Evolutionary conservation across 257 asterid genomes (phyloP).

Genomic region (Schizonepeta tenuifolia): DNA sequence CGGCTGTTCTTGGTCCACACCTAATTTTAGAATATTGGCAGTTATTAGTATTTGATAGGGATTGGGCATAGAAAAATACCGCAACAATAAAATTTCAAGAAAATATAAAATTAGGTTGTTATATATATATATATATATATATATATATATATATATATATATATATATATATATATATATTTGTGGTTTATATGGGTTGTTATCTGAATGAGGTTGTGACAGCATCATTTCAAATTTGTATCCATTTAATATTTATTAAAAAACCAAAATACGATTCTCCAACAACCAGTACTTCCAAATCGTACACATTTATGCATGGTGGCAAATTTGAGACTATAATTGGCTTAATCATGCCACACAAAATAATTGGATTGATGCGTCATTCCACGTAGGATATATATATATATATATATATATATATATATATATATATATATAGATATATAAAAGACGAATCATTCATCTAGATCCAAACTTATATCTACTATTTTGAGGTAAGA

Average conservation of each 20-base stretch:
- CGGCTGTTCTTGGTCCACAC: background rate
- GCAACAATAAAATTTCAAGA: background rate
- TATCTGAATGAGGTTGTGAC: slow-evolving; percentile 6
- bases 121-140: too few relatives aligned
- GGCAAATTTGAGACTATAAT: slow-evolving; percentile 1
- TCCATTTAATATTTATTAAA: background rate
- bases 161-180: too few relatives aligned
- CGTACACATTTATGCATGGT: too few relatives aligned
- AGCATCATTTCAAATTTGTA: background rate
- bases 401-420: too few relatives aligned
- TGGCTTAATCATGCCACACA: background rate
- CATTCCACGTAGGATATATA: background rate
- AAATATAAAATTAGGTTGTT: too few relatives aligned
- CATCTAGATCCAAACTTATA: too few relatives aligned
- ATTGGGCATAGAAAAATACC: background rate
- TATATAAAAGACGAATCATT: too few relatives aligned
- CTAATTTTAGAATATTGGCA: background rate
- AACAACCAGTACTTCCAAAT: background rate
- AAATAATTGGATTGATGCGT: background rate
- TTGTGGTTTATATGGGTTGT: too few relatives aligned
- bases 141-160: too few relatives aligned
- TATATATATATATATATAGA: too few relatives aligned
- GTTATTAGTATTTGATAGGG: slow-evolving; percentile 14
- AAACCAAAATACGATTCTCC: background rate
- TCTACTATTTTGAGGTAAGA: too few relatives aligned